Conservation (phyloP, 2,329 filamentous ascomycete genomes). For the Chaetomiaceae sp. region DNA sequence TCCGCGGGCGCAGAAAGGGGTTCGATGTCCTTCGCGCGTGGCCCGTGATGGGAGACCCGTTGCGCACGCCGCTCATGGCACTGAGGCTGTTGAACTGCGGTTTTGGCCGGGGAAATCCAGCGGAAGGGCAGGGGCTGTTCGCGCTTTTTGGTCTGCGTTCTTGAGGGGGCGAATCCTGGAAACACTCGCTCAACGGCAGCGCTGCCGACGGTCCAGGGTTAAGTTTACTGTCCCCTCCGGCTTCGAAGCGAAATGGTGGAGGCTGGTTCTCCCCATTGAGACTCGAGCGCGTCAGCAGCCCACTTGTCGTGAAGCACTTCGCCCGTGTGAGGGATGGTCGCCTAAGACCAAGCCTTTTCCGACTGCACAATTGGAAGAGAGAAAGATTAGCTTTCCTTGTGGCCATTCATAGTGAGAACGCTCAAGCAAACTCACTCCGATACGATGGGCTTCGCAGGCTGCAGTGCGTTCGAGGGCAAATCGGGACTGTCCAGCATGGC, state of each 20-base stretch:
- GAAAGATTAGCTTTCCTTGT: slow-evolving; percentile 8
- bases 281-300: slow-evolving; percentile 54
- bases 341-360: slow-evolving; percentile 60
- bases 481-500: slow-evolving; percentile 52
- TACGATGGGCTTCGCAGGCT: slow-evolving; percentile 43
- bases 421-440: slow-evolving; percentile 44
- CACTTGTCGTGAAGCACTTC: slow-evolving; percentile 68
- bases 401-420: slow-evolving; percentile 16
- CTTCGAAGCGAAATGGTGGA: slow-evolving; percentile 69
- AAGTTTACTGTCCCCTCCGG: slow-evolving; percentile 28
- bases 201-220: slow-evolving; percentile 47
- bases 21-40: slow-evolving; percentile 69
- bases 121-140: slow-evolving; percentile 47
- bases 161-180: slow-evolving; percentile 70
- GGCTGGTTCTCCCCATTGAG: slow-evolving; percentile 60
- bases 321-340: slow-evolving; percentile 68
- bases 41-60: slow-evolving; percentile 66
- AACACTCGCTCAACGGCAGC: slow-evolving; percentile 72
- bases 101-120: slow-evolving; percentile 53
- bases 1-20: slow-evolving; percentile 68
- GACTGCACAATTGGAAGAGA: slow-evolving; percentile 36
- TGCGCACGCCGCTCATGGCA: slow-evolving; percentile 49
- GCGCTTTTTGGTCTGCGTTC: slow-evolving; percentile 58
- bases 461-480: slow-evolving; percentile 41
- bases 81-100: slow-evolving; percentile 55